Conservation (phyloP, 2,329 filamentous ascomycete species). For the Neonectria hederae region DNA sequence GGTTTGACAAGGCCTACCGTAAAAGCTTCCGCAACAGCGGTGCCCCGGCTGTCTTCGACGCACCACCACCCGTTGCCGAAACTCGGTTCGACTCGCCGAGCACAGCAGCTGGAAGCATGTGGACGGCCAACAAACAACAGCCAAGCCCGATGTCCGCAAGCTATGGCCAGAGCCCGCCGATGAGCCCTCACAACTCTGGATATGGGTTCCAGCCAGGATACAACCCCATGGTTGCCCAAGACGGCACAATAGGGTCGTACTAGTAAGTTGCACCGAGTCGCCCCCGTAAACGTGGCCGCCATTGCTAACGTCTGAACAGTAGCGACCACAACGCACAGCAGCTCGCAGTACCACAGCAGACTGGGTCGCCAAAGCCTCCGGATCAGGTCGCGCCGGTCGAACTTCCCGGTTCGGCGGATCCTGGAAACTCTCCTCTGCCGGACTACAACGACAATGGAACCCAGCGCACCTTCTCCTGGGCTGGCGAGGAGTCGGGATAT, state of each 20-base stretch:
- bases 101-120: conserved; percentile 26
- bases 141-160: conserved; percentile 41
- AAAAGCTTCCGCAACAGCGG: conserved; percentile 37
- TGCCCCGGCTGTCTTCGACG: conserved; percentile 4
- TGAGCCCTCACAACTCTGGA: conserved; percentile 46
- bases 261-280: conserved; percentile 38
- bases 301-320: conserved; percentile 13
- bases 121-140: conserved; percentile 36
- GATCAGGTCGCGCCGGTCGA: conserved; percentile 44
- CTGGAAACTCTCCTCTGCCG: conserved; percentile 48
- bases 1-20: conserved; percentile 43
- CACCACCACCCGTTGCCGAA: conserved; percentile 28
- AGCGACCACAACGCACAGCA: conserved; percentile 31
- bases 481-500: conserved; percentile 42
- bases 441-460: conserved; percentile 36
- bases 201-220: conserved; percentile 33
- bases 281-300: background rate
- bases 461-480: conserved; percentile 44
- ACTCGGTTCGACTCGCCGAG: conserved; percentile 31
- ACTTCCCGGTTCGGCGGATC: conserved; percentile 46
- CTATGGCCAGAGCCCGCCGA: conserved; percentile 44
- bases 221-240: conserved; percentile 30
- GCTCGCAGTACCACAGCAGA: conserved; percentile 27
- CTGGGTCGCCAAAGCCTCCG: conserved; percentile 31
- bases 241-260: conserved; percentile 38